These are phyloP conservation scores for Podila verticillata DNA, from an alignment of 192 early-diverging fungal species.

Conservation along the genomic window DNA sequence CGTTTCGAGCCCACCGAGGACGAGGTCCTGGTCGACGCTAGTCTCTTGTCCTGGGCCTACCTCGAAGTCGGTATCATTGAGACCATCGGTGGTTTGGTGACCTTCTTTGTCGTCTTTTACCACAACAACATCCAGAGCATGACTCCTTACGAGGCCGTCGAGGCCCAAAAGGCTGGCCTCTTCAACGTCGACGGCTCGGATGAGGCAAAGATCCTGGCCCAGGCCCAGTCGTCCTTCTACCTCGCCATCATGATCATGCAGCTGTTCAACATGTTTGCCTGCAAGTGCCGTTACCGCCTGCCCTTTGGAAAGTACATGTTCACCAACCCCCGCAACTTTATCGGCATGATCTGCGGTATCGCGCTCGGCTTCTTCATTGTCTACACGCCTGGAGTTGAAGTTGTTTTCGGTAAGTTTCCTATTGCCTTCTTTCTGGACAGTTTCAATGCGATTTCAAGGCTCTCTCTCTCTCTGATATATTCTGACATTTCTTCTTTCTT, in stretches of 20 bases:
- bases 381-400: slow-evolving; percentile 84
- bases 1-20: slow-evolving; percentile 76
- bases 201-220: slow-evolving; percentile 75
- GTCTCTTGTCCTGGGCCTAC: slow-evolving; percentile 85
- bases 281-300: slow-evolving; percentile 81
- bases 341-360: slow-evolving; percentile 74
- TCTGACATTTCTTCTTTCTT: too few species aligned
- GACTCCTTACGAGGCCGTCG: slow-evolving; percentile 66
- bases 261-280: slow-evolving; percentile 94
- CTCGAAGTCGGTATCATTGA: slow-evolving; percentile 88
- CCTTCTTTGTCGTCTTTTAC: slow-evolving; percentile 90
- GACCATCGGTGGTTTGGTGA: slow-evolving; percentile 70
- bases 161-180: slow-evolving; percentile 66
- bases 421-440: too few species aligned
- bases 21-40: slow-evolving; percentile 87
- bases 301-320: slow-evolving; percentile 88
- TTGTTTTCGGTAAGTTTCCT: slow-evolving; percentile 81
- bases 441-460: too few species aligned
- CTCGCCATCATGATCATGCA: slow-evolving; percentile 86
- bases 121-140: too few species aligned
- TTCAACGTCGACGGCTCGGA: slow-evolving; percentile 13
- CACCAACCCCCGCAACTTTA: slow-evolving; percentile 77
- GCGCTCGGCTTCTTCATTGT: slow-evolving; percentile 78
- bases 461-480: too few species aligned
- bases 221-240: slow-evolving; percentile 85